phyloP scores from a whole-genome alignment of 2,329 filamentous ascomycete species.

The Microsporum ferrugineum region DNA sequence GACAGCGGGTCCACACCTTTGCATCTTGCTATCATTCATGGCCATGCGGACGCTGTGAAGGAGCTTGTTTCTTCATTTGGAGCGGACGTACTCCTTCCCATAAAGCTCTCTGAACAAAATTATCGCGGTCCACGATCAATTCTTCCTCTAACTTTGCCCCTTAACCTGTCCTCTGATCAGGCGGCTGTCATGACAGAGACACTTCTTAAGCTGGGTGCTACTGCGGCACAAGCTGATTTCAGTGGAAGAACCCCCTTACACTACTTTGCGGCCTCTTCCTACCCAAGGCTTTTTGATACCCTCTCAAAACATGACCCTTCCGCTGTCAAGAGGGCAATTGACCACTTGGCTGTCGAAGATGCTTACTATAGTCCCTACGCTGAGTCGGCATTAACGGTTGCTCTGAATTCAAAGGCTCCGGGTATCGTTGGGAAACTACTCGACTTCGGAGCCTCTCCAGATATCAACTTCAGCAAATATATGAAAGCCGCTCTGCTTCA shows the following conservation, averaged over 20 bases:
- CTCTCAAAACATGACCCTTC: constrained; percentile 9
- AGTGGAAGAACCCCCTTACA: constrained; percentile 54
- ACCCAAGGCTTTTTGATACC: constrained; percentile 16
- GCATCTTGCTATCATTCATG: constrained; percentile 66
- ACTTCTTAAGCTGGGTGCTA: constrained; percentile 46
- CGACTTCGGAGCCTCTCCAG: constrained; percentile 43
- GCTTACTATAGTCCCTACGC: neutral
- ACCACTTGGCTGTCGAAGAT: constrained; percentile 3
- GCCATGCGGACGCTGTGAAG: constrained; percentile 57
- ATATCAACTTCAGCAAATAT: neutral
- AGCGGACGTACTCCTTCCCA: constrained; percentile 47
- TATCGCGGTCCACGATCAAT: neutral
- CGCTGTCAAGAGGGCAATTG: constrained; percentile 8
- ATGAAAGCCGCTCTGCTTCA: neutral
- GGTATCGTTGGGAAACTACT: constrained; percentile 50
- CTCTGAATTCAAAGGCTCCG: constrained; percentile 31
- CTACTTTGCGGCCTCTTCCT: constrained; percentile 43
- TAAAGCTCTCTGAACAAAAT: neutral
- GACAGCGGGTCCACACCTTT: constrained; percentile 62
- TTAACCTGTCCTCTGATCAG: neutral
- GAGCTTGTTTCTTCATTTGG: constrained; percentile 58
- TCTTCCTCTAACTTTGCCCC: neutral
- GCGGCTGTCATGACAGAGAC: neutral
- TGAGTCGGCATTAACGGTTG: constrained; percentile 6
- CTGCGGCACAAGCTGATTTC: constrained; percentile 57